These are phyloP conservation scores for Fusarium devonianum DNA, from an alignment of 2,329 filamentous ascomycete species.

Conservation along the genomic window DNA sequence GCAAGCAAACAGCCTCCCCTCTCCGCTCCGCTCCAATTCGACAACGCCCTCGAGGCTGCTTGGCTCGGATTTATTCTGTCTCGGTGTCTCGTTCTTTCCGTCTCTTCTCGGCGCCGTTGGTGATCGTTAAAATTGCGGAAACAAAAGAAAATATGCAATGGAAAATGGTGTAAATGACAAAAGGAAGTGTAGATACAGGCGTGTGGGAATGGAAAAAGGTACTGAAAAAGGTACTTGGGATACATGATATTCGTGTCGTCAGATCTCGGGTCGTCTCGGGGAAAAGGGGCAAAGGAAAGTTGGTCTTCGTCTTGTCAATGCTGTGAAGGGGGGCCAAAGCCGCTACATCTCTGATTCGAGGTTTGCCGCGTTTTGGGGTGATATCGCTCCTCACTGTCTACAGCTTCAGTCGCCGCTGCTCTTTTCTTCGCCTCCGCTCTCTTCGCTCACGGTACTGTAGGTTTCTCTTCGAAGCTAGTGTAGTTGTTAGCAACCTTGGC, in stretches of 20 bases:
- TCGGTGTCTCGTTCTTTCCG: background rate
- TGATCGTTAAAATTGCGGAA: constrained; percentile 20
- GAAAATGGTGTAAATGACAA: constrained; percentile 9
- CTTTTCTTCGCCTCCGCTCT: constrained; percentile 50
- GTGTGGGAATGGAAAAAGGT: constrained; percentile 29
- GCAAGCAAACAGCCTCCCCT: background rate
- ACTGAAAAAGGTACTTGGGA: constrained; percentile 31
- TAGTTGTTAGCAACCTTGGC: constrained; percentile 30
- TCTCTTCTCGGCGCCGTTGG: background rate
- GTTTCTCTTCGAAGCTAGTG: constrained; percentile 46
- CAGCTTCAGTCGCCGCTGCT: constrained; percentile 48
- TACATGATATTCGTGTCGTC: constrained; percentile 40
- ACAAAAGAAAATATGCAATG: constrained; percentile 2
- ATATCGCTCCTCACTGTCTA: constrained; percentile 29
- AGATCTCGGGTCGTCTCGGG: constrained; percentile 29
- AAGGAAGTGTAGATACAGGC: constrained; percentile 29
- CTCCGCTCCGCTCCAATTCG: background rate
- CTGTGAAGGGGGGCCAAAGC: constrained; percentile 11
- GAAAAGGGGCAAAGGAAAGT: constrained; percentile 9
- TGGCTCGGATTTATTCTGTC: background rate
- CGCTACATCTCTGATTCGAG: constrained; percentile 4
- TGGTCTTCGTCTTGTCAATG: constrained; percentile 21
- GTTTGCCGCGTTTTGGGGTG: constrained; percentile 6
- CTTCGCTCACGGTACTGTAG: constrained; percentile 48
- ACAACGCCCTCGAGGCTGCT: background rate